Percentiles rank a stretch among this genome's conserved stretches.
These are phyloP conservation scores for Fusarium dimerum DNA, from an alignment of 2,329 filamentous ascomycete genomes.

Conservation along the genomic window DNA sequence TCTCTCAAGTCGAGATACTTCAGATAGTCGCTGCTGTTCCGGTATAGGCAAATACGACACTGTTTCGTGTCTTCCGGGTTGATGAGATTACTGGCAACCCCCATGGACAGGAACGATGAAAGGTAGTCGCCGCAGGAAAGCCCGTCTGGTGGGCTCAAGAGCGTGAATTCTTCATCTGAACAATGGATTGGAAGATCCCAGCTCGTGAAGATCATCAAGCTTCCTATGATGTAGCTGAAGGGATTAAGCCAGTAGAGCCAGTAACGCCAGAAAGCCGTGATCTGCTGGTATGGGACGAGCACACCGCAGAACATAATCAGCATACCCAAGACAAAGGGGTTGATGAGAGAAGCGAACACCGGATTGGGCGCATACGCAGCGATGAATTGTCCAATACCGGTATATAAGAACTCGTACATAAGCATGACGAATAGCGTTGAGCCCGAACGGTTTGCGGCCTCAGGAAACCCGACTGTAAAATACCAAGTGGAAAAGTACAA, in stretches of 20 bases:
- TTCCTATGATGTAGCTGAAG: slow-evolving; percentile 43
- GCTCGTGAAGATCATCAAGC: slow-evolving; percentile 37
- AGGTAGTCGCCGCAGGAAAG: slow-evolving; percentile 34
- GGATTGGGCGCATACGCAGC: slow-evolving; percentile 6
- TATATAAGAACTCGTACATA: slow-evolving; percentile 44
- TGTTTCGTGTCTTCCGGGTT: slow-evolving; percentile 54
- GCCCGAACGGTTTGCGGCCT: slow-evolving; percentile 41
- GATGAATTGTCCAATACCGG: slow-evolving; percentile 3
- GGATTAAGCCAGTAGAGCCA: slow-evolving; percentile 45
- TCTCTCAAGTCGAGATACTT: slow-evolving; percentile 54
- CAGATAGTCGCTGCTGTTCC: slow-evolving; percentile 56
- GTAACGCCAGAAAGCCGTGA: slow-evolving; percentile 28
- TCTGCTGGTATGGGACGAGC: slow-evolving; percentile 23
- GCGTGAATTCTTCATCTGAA: slow-evolving; percentile 30
- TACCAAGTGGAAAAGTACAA: slow-evolving; percentile 54
- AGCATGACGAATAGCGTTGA: slow-evolving; percentile 48
- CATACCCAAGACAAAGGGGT: neutral
- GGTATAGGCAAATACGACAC: slow-evolving; percentile 62
- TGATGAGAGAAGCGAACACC: slow-evolving; percentile 2
- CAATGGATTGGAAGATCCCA: slow-evolving; percentile 42
- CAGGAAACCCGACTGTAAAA: slow-evolving; percentile 34
- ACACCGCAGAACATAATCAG: slow-evolving; percentile 30
- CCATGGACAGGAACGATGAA: slow-evolving; percentile 57
- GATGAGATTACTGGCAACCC: slow-evolving; percentile 47
- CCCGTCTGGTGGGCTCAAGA: slow-evolving; percentile 2